Conservation (phyloP, 371 early-diverging fungal species). For the Mucor piriformis region DNA sequence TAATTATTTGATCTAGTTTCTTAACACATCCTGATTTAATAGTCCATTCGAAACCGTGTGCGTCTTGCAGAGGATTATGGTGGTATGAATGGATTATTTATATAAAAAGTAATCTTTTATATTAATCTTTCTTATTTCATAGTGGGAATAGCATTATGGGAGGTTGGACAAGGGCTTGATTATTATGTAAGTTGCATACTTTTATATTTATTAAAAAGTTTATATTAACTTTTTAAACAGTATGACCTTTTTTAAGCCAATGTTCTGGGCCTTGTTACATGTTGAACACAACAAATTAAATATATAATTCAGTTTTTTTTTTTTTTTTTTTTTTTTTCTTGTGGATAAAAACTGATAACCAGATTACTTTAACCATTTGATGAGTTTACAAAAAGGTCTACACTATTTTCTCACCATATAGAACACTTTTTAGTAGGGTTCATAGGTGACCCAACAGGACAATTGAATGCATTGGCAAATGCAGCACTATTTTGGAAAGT, state of each 20-base stretch:
- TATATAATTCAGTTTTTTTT: too few species aligned
- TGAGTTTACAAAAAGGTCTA: too few species aligned
- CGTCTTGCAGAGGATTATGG: conserved; percentile 58
- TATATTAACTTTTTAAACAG: neutral
- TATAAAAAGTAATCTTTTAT: neutral
- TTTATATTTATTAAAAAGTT: neutral
- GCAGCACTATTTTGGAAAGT: conserved; percentile 54
- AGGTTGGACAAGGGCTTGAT: conserved; percentile 71
- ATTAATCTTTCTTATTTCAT: neutral
- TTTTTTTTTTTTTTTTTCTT: too few species aligned
- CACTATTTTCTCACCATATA: conserved; percentile 58
- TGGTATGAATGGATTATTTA: conserved; percentile 21
- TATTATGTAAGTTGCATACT: conserved; percentile 65
- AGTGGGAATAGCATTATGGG: conserved; percentile 67
- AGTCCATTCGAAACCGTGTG: conserved; percentile 54
- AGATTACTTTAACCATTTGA: too few species aligned
- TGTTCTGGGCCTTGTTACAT: too few species aligned
- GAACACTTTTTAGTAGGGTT: conserved; percentile 48
- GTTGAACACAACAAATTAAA: too few species aligned
- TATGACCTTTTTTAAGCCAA: conserved; percentile 15
- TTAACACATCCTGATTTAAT: neutral
- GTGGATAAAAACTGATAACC: too few species aligned
- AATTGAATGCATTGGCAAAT: conserved; percentile 66
- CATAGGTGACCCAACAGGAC: conserved; percentile 51
- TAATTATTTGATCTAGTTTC: neutral